Conservation (phyloP, 352 stramenopile genomes). For the Pythium utonaiense region DNA sequence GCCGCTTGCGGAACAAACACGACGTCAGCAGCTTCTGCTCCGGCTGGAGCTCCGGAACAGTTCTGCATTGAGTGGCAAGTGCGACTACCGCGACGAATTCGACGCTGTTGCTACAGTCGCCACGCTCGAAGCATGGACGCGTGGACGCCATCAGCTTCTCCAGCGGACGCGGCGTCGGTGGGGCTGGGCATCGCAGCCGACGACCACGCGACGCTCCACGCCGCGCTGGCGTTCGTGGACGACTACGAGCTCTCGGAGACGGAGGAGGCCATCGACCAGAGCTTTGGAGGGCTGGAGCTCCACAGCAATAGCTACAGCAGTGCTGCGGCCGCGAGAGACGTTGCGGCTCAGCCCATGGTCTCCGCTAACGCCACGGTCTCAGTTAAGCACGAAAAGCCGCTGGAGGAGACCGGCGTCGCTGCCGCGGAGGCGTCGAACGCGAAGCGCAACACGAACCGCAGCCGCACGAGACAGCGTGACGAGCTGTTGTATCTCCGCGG, state of each 20-base stretch:
- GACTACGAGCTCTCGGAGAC: constrained; percentile 14
- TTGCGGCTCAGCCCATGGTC: no score
- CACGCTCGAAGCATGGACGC: neutral
- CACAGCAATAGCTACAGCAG: neutral
- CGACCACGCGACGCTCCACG: constrained; percentile 18
- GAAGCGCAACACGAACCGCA: neutral
- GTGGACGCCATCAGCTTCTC: neutral
- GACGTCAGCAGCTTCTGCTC: no score
- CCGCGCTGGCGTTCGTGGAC: constrained; percentile 15
- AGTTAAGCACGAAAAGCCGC: neutral
- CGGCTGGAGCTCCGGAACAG: no score
- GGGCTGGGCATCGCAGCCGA: neutral
- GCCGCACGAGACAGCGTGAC: constrained; percentile 3
- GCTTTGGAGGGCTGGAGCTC: neutral
- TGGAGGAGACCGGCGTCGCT: neutral
- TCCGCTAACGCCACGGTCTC: no score
- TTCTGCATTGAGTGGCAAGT: no score
- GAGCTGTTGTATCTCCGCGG: constrained; percentile 13
- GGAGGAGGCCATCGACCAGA: neutral
- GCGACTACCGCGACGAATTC: no score
- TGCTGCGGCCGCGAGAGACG: no score
- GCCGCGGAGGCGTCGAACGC: neutral
- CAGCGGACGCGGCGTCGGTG: neutral
- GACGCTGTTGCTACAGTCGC: no score
- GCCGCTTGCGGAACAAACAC: no score